Percentiles rank a stretch among this genome's conserved stretches.
These are phyloP conservation scores for Rhododendron ovatum DNA, from an alignment of 148 eudicot genomes.

Conservation along the genomic window DNA sequence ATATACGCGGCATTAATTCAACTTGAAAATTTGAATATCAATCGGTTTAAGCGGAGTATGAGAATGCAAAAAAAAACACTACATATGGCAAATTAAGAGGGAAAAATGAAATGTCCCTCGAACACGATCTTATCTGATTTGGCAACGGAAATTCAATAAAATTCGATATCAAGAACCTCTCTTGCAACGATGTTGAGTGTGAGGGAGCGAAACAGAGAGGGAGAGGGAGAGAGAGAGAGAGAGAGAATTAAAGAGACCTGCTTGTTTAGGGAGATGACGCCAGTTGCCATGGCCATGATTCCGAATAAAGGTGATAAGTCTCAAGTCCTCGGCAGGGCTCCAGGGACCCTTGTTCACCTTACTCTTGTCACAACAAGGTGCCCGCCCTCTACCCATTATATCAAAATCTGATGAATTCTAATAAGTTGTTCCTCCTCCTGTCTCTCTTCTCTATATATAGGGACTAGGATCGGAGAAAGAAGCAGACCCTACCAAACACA, in stretches of 20 bases:
- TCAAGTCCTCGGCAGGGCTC: slow-evolving; percentile 51
- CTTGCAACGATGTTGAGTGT: not conserved
- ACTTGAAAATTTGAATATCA: not conserved
- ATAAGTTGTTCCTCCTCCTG: not conserved
- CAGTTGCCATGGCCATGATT: slow-evolving; percentile 48
- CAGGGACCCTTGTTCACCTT: slow-evolving; percentile 57
- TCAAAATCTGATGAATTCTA: not conserved
- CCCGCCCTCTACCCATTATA: slow-evolving; percentile 45
- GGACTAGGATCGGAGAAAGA: not conserved
- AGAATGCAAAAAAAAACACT: not conserved
- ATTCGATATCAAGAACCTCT: not conserved
- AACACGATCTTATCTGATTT: not conserved
- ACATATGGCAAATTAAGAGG: not conserved
- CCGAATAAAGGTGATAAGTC: slow-evolving; percentile 34
- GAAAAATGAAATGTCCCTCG: not conserved
- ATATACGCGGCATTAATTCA: not conserved
- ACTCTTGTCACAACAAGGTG: slow-evolving; percentile 59
- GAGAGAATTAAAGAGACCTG: slow-evolving; percentile 28
- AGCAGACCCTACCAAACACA: not conserved
- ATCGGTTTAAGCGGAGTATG: not conserved
- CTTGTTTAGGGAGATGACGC: slow-evolving; percentile 54
- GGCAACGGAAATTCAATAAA: not conserved
- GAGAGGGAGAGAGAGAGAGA: not conserved
- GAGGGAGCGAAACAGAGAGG: too few relatives aligned
- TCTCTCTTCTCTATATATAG: not conserved